Conservation (phyloP, 441 rosid genomes). For the Mallotus japonicus region DNA sequence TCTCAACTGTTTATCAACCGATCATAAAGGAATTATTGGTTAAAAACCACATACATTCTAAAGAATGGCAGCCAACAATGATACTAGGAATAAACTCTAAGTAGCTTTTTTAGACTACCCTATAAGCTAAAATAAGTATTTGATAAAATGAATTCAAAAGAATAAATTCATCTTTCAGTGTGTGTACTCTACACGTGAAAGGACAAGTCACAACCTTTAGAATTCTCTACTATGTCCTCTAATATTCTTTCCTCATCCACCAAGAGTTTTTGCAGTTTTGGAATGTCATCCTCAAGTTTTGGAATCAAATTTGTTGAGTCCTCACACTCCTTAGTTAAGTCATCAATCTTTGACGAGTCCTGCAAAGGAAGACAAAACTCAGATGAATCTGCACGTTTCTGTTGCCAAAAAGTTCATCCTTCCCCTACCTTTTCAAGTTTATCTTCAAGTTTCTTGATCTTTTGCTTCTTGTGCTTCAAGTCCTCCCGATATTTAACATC, state of each 20-base stretch:
- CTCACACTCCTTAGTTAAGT: conserved; percentile 63
- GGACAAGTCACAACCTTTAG: conserved; percentile 53
- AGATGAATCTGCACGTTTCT: conserved; percentile 1
- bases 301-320: conserved; percentile 63
- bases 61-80: not conserved
- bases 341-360: conserved; percentile 72
- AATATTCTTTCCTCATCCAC: conserved; percentile 65
- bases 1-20: conserved; percentile 59
- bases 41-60: not conserved
- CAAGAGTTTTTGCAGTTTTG: conserved; percentile 64
- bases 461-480: conserved; percentile 89
- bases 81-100: not conserved
- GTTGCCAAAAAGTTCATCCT: conserved; percentile 23
- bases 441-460: conserved; percentile 89
- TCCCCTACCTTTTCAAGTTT: conserved; percentile 70
- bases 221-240: conserved; percentile 71
- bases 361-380: conserved; percentile 29
- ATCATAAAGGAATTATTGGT: conserved; percentile 15
- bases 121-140: not conserved
- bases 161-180: not conserved
- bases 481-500: conserved; percentile 91
- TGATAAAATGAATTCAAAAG: not conserved
- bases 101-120: not conserved
- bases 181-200: not conserved
- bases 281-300: conserved; percentile 72